phyloP scores from a whole-genome alignment of 176 grass and related monocot genomes.

The Tuctoria greenei region DNA sequence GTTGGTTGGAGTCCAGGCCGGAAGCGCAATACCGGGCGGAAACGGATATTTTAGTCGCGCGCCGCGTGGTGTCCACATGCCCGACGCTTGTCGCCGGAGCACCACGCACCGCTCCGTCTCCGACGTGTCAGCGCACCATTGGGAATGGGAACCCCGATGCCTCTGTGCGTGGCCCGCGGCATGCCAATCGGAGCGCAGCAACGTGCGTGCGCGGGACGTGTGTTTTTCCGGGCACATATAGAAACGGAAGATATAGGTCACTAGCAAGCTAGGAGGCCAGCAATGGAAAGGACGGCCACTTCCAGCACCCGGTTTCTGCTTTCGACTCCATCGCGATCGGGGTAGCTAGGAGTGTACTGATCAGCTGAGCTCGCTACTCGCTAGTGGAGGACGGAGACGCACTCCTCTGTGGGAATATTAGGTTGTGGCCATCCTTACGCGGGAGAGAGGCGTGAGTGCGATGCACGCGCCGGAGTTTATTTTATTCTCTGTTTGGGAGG shows the following conservation, averaged over 20 bases:
- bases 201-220: background rate
- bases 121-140: slow-evolving; percentile 20
- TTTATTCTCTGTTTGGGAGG: background rate
- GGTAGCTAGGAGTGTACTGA: no score
- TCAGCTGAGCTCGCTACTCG: no score
- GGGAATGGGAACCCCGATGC: slow-evolving; percentile 4
- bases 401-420: slow-evolving; percentile 32
- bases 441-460: background rate
- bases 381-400: background rate
- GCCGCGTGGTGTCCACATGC: slow-evolving; percentile 42
- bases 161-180: background rate
- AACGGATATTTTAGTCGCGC: slow-evolving; percentile 35
- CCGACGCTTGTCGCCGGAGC: background rate
- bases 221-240: slow-evolving; percentile 6
- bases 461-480: slow-evolving; percentile 19
- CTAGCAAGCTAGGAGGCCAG: background rate
- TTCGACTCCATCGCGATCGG: background rate
- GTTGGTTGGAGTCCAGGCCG: slow-evolving; percentile 29
- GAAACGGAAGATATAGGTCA: slow-evolving; percentile 23
- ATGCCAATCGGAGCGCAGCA: background rate
- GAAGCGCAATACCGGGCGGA: slow-evolving; percentile 31
- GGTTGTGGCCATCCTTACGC: slow-evolving; percentile 1
- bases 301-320: background rate
- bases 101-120: background rate
- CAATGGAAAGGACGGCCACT: slow-evolving; percentile 36